A percentile compares a stretch with the other conserved stretches of the same genome.
Evolutionary conservation across 2,329 filamentous ascomycete genomes (phyloP).

Genomic region (Rhynchosporium graminicola): DNA sequence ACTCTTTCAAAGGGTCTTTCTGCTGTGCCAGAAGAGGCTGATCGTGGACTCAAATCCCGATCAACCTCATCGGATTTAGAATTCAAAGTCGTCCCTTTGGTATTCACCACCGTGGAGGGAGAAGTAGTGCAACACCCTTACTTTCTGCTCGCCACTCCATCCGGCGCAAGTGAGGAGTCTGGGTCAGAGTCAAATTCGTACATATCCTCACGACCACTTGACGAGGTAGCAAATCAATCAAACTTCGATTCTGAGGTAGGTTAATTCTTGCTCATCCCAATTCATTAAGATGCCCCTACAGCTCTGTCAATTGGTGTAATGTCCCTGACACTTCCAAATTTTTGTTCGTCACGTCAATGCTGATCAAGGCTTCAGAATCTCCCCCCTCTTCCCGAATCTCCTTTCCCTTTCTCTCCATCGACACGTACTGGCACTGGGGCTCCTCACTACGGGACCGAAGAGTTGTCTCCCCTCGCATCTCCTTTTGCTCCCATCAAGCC

Average conservation of each 20-base stretch:
- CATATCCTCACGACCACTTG: not conserved
- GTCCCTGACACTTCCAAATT: not conserved
- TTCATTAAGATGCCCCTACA: too few relatives aligned
- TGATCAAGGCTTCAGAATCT: constrained; percentile 10
- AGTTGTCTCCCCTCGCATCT: constrained; percentile 4
- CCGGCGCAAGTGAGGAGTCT: constrained; percentile 3
- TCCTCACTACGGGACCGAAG: not conserved
- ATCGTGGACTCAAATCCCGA: constrained; percentile 4
- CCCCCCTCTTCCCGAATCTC: constrained; percentile 19
- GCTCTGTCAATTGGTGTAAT: not conserved
- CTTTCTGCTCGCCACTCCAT: not conserved
- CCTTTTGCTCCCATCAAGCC: not conserved
- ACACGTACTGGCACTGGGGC: not conserved
- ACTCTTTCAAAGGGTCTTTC: not conserved
- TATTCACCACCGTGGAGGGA: constrained; percentile 1
- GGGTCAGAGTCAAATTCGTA: constrained; percentile 2
- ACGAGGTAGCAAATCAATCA: not conserved
- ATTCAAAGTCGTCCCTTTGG: not conserved
- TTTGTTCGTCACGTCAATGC: not conserved
- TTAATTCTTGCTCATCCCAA: not conserved
- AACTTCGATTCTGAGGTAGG: not conserved
- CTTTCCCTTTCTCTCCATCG: not conserved
- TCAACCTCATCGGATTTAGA: not conserved
- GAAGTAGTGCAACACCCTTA: constrained; percentile 3
- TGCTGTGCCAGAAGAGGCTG: not conserved